These are phyloP conservation scores for Silybum marianum DNA, from an alignment of 129 eudicot genomes.

Conservation along the genomic window DNA sequence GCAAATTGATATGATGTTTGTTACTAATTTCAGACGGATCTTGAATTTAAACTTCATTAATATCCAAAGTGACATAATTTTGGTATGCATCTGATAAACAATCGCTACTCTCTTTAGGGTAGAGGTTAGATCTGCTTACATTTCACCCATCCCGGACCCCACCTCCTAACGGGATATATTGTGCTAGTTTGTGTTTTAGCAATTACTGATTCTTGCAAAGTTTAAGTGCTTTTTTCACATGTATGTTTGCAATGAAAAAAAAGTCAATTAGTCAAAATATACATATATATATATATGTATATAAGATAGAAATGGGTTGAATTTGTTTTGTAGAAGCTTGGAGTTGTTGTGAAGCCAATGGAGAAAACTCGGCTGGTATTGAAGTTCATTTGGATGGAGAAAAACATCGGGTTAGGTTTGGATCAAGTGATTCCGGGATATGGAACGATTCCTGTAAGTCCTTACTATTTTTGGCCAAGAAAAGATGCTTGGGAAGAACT, in stretches of 20 bases:
- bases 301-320: background rate
- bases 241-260: background rate
- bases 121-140: too few relatives aligned
- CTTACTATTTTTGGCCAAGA: constrained; percentile 92
- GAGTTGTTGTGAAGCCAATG: constrained; percentile 77
- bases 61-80: too few relatives aligned
- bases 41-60: too few relatives aligned
- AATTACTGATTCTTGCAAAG: background rate
- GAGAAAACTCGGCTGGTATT: constrained; percentile 75
- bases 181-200: background rate
- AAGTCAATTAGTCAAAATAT: background rate
- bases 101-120: too few relatives aligned
- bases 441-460: constrained; percentile 85
- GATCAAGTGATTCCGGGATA: constrained; percentile 89
- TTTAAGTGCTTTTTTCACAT: background rate
- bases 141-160: too few relatives aligned
- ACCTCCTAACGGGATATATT: too few relatives aligned
- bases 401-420: constrained; percentile 74
- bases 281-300: too few relatives aligned
- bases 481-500: constrained; percentile 99
- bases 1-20: too few relatives aligned
- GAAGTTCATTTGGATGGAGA: constrained; percentile 97
- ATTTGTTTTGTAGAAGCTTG: constrained; percentile 53
- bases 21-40: too few relatives aligned
- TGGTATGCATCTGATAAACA: too few relatives aligned